Evolutionary conservation across 768 basidiomycete genomes (phyloP), one percentile per base, ranked within the genome.

Genomic region (Russula lepida): DNA sequence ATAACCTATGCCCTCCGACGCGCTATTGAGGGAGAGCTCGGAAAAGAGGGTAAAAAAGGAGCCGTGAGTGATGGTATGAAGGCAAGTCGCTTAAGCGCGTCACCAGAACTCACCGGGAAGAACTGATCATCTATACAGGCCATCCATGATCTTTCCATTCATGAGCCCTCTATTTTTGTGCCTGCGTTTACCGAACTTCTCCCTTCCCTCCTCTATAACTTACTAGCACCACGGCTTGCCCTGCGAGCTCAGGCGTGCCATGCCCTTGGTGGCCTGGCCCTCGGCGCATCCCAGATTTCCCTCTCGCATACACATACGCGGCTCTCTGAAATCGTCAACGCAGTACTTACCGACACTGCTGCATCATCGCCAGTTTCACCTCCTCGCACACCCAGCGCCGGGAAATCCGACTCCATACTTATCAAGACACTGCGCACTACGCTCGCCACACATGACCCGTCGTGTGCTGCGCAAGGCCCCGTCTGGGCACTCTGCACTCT

Each of bases 21-120:
- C 47, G 91, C 86, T 27, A 80, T 93, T 60, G 86, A 88, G 57
- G 91, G 91, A 7, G 86, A 92, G 64, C 80, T 92, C 15, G 91
- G 91, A 6, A 89, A 89, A 69, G 91, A 93, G 70, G 91, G 91
- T 11, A 92, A 92, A 76, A 92, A 90, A 68, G 91, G 91, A 0
- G 83, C 90, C 4, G 80, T 78, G 1, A 86, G 80, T 35, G 90
- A 93, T 70, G 88, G 87, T 23, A 77, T 91, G 49, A 89, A 85
- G 80, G 90, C 86, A 69, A 47, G 41, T 44, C 13, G 3, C 48
- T 12, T 54, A 8, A 3, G 13, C 27, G n/a, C 57, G 11, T 54
- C 58, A 52, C 46, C 7, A 11, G 41, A 25, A 41, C n/a, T 46
- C 47, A 43, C 53, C 5, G 21, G 28, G 21, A 21, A 15, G 19